Conservation (phyloP, 2,329 filamentous ascomycete genomes). For the Fusarium tupiense region DNA sequence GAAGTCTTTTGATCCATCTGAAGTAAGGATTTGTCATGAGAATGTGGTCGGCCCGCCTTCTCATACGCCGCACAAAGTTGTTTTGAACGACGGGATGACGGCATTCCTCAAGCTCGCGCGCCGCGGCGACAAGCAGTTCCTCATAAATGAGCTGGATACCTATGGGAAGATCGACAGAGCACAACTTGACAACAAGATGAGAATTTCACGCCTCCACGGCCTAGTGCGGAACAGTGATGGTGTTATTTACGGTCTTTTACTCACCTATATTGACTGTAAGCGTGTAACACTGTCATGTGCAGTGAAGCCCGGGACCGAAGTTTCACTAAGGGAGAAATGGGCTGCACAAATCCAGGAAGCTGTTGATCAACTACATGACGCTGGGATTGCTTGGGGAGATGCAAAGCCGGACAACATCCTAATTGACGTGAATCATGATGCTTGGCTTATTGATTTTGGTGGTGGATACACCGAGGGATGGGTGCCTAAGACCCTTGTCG, state of each 20-base stretch:
- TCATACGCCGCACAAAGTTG: background rate
- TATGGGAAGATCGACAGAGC: background rate
- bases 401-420: background rate
- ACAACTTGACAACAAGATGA: background rate
- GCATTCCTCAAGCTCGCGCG: background rate
- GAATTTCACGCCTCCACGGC: background rate
- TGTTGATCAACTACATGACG: background rate
- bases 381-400: background rate
- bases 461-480: background rate
- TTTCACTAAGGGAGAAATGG: background rate
- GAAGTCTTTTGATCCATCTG: background rate
- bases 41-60: background rate
- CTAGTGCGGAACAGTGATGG: background rate
- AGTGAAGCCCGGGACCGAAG: background rate
- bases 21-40: background rate
- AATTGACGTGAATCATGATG: background rate
- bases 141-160: background rate
- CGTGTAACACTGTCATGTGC: background rate
- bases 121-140: background rate
- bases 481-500: background rate
- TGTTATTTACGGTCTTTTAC: background rate
- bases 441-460: slow-evolving; percentile 6
- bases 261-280: background rate
- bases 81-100: background rate
- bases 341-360: background rate